A percentile compares a stretch with the other conserved stretches of the same genome.
Conservation (phyloP, 495 filamentous ascomycete species). For the Recurvomyces mirabilis region DNA sequence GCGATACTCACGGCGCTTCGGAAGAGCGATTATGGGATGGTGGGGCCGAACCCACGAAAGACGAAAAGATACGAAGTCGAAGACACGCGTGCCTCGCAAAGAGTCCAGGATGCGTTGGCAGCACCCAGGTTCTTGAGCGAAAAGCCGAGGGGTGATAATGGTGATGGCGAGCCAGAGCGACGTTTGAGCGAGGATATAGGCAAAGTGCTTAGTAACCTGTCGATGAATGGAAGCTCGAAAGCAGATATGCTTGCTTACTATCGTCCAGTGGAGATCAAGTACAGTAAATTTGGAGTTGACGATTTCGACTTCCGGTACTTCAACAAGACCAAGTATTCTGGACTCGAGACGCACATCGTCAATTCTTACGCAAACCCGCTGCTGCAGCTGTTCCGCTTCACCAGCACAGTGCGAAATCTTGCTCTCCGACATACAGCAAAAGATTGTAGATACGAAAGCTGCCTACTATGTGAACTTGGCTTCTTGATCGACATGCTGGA, state of each 20-base stretch:
- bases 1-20: constrained; percentile 55
- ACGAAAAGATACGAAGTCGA: constrained; percentile 71
- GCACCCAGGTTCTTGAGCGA: constrained; percentile 90
- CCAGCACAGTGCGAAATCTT: constrained; percentile 75
- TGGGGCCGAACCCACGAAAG: constrained; percentile 67
- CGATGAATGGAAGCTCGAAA: constrained; percentile 36
- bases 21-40: constrained; percentile 57
- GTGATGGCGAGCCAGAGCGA: constrained; percentile 29
- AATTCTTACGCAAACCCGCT: constrained; percentile 95
- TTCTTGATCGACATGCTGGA: constrained; percentile 97
- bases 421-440: constrained; percentile 83
- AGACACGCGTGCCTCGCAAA: constrained; percentile 49
- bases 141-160: constrained; percentile 58
- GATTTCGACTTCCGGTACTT: constrained; percentile 97
- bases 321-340: constrained; percentile 83
- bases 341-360: constrained; percentile 86
- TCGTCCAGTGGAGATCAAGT: constrained; percentile 87
- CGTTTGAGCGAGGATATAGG: constrained; percentile 48
- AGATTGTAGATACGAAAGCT: constrained; percentile 66
- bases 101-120: constrained; percentile 41
- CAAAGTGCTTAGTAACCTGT: constrained; percentile 39
- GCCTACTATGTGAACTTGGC: constrained; percentile 86
- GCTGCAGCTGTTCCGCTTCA: constrained; percentile 83
- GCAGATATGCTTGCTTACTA: constrained; percentile 76
- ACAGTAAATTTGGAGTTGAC: constrained; percentile 92